Evolutionary conservation across 345 rosid species (phyloP), one percentile per base, ranked within the genome.

Genomic region (Kernera saxatilis): DNA sequence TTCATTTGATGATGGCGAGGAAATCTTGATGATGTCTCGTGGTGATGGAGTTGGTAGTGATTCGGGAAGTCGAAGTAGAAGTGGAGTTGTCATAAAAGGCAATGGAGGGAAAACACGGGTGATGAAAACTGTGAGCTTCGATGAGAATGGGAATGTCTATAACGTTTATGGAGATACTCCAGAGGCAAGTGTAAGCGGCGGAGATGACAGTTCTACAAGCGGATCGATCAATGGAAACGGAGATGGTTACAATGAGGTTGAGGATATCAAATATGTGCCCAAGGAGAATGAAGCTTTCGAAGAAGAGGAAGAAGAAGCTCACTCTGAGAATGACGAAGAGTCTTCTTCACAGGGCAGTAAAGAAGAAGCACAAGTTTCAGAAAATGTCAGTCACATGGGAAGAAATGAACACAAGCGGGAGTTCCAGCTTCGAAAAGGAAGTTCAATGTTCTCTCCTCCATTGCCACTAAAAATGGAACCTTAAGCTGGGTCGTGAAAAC

Each of bases 401-500:
- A 53, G 72, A 57, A 23, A 59, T 21, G 67, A 75, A 26, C 19
- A 44, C 33, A 41, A 56, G 44, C 45, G 44, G 46, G 60, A 63
- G 52, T 46, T 43, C 27, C 70, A 48, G 25, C 73, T 67, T 75
- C 71, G 46, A 71, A 75, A 71, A 44, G 77, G 73, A 48, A 76
- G 55, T 17, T 80, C 73, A 18, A 68, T 76, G 71, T 75, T 82
- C 45, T 80, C 90, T 69, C 85, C 95, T 44, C 90, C 90, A 8
- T 18, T 78, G 59, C 87, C 92, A 10, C 82, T 81, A 61, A 89
- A 87, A 86, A 89, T 85, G 89, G 90, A 89, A 67, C 60, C 78
- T 4, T 77, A 79, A 76, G 80, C 76, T 60, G 76, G 79, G 5
- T 61, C 66, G 4, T 23, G 14, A 19, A 19, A 22, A 58, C 11